Evolutionary conservation across 2,329 filamentous ascomycete genomes (phyloP), one percentile per base, ranked within the genome.

Genomic region (Penicillium griseofulvum): DNA sequence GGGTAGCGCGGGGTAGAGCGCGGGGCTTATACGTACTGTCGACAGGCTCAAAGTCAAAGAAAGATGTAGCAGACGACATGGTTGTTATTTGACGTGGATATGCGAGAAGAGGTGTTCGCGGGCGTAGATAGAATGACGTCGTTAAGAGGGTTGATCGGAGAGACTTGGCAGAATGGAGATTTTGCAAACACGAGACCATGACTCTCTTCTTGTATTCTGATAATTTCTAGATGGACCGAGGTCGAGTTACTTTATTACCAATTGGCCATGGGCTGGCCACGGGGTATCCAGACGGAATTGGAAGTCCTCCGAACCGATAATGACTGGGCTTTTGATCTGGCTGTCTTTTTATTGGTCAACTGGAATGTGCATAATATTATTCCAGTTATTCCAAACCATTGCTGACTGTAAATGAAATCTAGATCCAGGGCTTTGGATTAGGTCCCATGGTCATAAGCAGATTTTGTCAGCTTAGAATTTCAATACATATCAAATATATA

Each of bases 21-120:
- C 26, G 17, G 29, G 22, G 37, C 16, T 16, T 24, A 37, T 33
- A 78, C 80, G 59, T 76, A 83, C 81, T 83, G 64, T 83, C 81
- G 54, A 77, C 75, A 43, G 82, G 80, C 73, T 81, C 81, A 70
- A 85, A 85, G 54, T 84, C 81, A 76, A 77, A 84, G 71, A 85
- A 85, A 31, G 68, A 76, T 17, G 82, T 83, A 49, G 82, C 82
- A 55, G 81, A 83, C 19, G 82, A 68, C 82, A 85, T 85, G 64
- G 67, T 78, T 58, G 52, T 61, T 52, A 43, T 50, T 41, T 59
- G 52, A 28, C 19, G 47, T 39, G 42, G 28, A 51, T 29, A 37
- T 17, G 50, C 24, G 19, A 42, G 24, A 41, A 34, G n/a, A 39
- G 31, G 34, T 24, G 48, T 39, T 22, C 46, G 59, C 41, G 17